Conservation (phyloP, 805 yeast genomes). For the Candida sphagnicola region DNA sequence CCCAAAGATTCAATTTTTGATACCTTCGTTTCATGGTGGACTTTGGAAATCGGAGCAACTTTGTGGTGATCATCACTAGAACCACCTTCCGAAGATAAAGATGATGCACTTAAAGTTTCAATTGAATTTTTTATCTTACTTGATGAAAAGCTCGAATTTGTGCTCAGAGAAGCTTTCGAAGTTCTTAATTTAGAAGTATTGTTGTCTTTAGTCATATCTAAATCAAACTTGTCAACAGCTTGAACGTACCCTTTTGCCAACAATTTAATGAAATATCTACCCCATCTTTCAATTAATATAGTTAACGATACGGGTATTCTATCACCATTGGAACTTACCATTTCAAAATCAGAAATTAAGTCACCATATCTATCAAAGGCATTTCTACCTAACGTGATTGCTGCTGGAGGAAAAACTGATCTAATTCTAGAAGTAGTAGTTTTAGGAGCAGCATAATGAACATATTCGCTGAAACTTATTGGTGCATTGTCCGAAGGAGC, state of each 20-base stretch:
- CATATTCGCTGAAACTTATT: slow-evolving; percentile 61
- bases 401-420: slow-evolving; percentile 72
- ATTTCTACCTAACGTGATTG: slow-evolving; percentile 72
- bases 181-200: slow-evolving; percentile 8
- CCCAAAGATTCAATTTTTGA: slow-evolving; percentile 2
- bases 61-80: slow-evolving; percentile 5
- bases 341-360: slow-evolving; percentile 65
- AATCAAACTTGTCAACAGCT: slow-evolving; percentile 43
- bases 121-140: slow-evolving; percentile 10
- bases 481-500: slow-evolving; percentile 17
- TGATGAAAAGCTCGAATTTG: slow-evolving; percentile 2
- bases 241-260: slow-evolving; percentile 62
- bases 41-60: not conserved
- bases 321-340: slow-evolving; percentile 67
- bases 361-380: slow-evolving; percentile 66
- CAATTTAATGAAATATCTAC: slow-evolving; percentile 59
- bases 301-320: slow-evolving; percentile 59
- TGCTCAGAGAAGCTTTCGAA: slow-evolving; percentile 8
- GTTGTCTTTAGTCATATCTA: slow-evolving; percentile 13
- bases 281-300: slow-evolving; percentile 73
- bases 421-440: slow-evolving; percentile 60
- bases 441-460: slow-evolving; percentile 72
- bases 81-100: slow-evolving; percentile 9
- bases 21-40: not conserved
- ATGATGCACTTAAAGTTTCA: slow-evolving; percentile 8